phyloP scores from a whole-genome alignment of 768 basidiomycete genomes.

The Crassisporium funariophilum region DNA sequence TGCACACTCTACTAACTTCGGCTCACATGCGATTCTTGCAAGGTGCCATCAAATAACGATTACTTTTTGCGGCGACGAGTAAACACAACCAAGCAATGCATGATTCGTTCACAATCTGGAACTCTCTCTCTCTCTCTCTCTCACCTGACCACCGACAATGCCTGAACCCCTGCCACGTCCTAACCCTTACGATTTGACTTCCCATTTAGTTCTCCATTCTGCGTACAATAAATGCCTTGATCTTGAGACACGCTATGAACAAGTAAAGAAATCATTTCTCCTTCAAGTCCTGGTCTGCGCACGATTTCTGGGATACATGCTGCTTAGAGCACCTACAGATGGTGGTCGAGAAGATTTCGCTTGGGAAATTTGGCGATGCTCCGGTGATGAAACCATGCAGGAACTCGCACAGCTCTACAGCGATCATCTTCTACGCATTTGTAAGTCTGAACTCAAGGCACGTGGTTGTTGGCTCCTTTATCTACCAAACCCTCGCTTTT shows the following conservation, averaged over 20 bases:
- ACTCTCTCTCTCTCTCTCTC: no score
- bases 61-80: no score
- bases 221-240: neutral
- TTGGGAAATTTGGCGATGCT: neutral
- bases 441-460: slow-evolving; percentile 1
- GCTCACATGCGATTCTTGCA: no score
- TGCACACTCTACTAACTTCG: no score
- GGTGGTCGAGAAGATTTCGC: slow-evolving; percentile 1
- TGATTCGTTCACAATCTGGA: no score
- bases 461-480: neutral
- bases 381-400: neutral
- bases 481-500: neutral
- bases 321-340: neutral
- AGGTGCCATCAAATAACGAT: no score
- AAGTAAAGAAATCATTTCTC: neutral
- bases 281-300: slow-evolving; percentile 4
- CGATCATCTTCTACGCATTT: neutral
- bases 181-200: neutral
- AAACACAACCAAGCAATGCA: no score
- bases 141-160: no score
- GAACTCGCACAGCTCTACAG: neutral
- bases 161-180: slow-evolving; percentile 5
- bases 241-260: neutral
- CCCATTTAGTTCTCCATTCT: neutral
- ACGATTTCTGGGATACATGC: slow-evolving; percentile 4